Conservation (phyloP, 2,329 filamentous ascomycete species). For the Akanthomyces uredinophilus region DNA sequence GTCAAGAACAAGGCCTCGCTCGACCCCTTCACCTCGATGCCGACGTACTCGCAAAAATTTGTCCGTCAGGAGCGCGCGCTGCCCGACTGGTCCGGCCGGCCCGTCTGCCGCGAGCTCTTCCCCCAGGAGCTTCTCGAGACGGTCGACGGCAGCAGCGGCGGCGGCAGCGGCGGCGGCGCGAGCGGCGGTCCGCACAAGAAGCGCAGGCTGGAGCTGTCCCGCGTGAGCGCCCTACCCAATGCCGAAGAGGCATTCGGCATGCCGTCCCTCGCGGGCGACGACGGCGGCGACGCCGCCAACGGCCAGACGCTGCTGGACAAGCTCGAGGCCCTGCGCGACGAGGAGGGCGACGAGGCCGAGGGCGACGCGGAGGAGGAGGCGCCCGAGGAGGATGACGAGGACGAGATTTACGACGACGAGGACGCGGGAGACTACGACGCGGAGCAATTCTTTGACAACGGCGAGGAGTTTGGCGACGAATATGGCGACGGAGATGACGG, state of each 20-base stretch:
- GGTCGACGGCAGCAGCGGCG: conserved; percentile 43
- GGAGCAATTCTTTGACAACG: conserved; percentile 55
- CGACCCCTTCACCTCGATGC: conserved; percentile 54
- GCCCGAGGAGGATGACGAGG: conserved; percentile 42
- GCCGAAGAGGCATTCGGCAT: conserved; percentile 48
- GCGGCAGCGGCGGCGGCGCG: conserved; percentile 25
- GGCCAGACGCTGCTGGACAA: conserved; percentile 38
- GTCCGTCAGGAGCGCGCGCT: conserved; percentile 45
- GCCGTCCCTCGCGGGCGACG: conserved; percentile 23
- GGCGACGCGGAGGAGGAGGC: conserved; percentile 44
- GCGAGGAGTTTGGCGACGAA: conserved; percentile 49
- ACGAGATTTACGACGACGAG: conserved; percentile 51
- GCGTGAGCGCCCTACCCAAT: conserved; percentile 42
- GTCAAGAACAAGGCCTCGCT: conserved; percentile 50
- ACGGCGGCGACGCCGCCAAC: conserved; percentile 23
- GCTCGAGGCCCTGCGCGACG: conserved; percentile 43
- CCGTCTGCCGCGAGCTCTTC: conserved; percentile 50
- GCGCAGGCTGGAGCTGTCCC: conserved; percentile 43
- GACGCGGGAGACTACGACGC: conserved; percentile 58
- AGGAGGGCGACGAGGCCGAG: conserved; percentile 41
- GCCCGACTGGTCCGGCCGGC: conserved; percentile 47
- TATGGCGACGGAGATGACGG: conserved; percentile 46
- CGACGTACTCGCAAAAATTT: conserved; percentile 54
- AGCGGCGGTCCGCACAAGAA: conserved; percentile 34
- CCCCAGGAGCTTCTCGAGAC: conserved; percentile 52